A percentile compares a stretch with the other conserved stretches of the same genome.
Evolutionary conservation across 2,329 filamentous ascomycete species (phyloP).

Genomic region (Ceratocystis cubensis): DNA sequence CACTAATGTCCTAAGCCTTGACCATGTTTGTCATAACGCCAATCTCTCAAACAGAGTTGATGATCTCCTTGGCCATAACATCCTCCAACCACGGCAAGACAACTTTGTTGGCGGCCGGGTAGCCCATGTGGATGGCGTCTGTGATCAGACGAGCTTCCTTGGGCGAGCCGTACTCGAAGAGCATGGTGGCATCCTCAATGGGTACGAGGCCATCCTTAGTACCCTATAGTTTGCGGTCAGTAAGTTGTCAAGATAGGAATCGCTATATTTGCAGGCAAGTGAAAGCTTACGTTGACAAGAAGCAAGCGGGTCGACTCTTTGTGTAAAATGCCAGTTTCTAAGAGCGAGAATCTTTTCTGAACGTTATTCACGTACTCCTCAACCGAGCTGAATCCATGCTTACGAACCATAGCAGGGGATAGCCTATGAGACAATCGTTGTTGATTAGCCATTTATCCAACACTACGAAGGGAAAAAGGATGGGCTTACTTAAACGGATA

Average conservation of each 20-base stretch:
- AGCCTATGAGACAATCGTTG: conserved; percentile 29
- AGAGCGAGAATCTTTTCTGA: conserved; percentile 49
- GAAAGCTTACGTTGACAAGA: conserved; percentile 43
- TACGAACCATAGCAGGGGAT: conserved; percentile 44
- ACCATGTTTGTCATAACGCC: background rate
- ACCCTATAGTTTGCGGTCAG: conserved; percentile 32
- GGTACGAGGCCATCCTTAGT: conserved; percentile 53
- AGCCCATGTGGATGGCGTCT: conserved; percentile 53
- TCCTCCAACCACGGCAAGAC: conserved; percentile 52
- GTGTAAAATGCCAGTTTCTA: conserved; percentile 46
- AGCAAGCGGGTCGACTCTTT: conserved; percentile 44
- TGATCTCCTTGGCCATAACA: conserved; percentile 31
- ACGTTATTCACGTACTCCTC: conserved; percentile 43
- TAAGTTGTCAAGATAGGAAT: background rate
- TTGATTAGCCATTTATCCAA: conserved; percentile 12
- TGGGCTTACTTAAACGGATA: conserved; percentile 44
- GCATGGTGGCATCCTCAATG: conserved; percentile 52
- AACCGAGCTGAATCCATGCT: conserved; percentile 47
- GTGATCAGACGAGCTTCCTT: conserved; percentile 53
- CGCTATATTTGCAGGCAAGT: background rate
- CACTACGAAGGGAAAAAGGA: background rate
- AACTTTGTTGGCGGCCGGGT: conserved; percentile 44
- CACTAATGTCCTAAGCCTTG: background rate
- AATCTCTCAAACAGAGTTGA: background rate
- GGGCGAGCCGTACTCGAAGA: conserved; percentile 51